Conservation (phyloP, 805 yeast species). For the Torulaspora quercuum region DNA sequence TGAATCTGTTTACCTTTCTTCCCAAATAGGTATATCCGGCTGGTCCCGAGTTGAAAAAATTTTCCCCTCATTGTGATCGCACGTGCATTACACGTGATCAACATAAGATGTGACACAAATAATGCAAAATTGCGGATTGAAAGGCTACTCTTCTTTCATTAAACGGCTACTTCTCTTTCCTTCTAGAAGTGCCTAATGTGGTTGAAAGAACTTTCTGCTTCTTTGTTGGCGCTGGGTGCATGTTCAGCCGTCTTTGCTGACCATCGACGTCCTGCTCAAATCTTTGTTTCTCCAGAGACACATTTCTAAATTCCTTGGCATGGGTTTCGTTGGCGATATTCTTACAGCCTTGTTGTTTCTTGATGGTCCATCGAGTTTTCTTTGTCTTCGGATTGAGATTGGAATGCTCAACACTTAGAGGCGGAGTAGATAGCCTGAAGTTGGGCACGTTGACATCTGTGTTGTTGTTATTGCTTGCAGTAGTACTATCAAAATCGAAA, state of each 20-base stretch:
- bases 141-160: too few species aligned
- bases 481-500: conserved; percentile 16
- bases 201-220: conserved; percentile 3
- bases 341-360: conserved; percentile 12
- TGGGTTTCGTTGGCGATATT: conserved; percentile 4
- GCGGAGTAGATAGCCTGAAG: conserved; percentile 25
- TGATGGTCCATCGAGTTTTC: conserved; percentile 9
- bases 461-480: conserved; percentile 5
- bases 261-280: conserved; percentile 1
- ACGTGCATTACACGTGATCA: background rate
- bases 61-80: too few species aligned
- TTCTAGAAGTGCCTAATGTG: background rate
- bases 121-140: too few species aligned
- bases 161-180: conserved; percentile 1
- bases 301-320: too few species aligned
- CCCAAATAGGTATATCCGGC: conserved; percentile 3
- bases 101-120: background rate
- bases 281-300: conserved; percentile 6
- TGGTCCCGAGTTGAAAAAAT: too few species aligned
- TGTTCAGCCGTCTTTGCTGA: conserved; percentile 1
- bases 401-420: conserved; percentile 23
- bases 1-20: conserved; percentile 6
- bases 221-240: conserved; percentile 3
- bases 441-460: conserved; percentile 13
- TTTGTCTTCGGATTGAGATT: conserved; percentile 9